A percentile compares a stretch with the other conserved stretches of the same genome.
Conservation (phyloP, 768 basidiomycete species). For the Sporobolomyces roseus region DNA sequence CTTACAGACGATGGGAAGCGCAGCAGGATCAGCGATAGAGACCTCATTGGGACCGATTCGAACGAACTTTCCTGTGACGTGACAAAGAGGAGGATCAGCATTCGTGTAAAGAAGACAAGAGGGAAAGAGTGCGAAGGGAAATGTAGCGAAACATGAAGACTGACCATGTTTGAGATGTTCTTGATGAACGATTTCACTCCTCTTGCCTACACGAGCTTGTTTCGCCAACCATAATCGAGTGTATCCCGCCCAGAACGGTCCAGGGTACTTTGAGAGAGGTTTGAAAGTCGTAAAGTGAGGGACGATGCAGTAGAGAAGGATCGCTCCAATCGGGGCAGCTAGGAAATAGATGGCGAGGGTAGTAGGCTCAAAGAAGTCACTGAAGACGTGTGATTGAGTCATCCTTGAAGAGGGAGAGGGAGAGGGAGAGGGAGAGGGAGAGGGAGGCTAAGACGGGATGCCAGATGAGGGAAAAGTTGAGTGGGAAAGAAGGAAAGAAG, state of each 20-base stretch:
- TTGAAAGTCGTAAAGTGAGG: slow-evolving; percentile 60
- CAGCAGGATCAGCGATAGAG: slow-evolving; percentile 71
- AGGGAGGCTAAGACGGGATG: not conserved
- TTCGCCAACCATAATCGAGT: slow-evolving; percentile 70
- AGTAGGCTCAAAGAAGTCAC: slow-evolving; percentile 47
- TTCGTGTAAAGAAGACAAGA: no score
- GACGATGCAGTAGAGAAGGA: slow-evolving; percentile 49
- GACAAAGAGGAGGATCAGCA: no score
- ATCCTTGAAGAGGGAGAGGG: not conserved
- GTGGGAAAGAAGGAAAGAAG: not conserved
- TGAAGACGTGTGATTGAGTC: not conserved
- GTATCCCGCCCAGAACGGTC: slow-evolving; percentile 67
- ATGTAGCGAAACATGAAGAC: not conserved
- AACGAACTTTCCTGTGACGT: slow-evolving; percentile 50
- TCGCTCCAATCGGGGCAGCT: slow-evolving; percentile 29
- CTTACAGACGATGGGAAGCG: slow-evolving; percentile 67
- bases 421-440: not conserved
- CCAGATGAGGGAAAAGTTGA: not conserved
- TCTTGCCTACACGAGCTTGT: slow-evolving; percentile 63
- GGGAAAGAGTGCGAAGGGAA: not conserved
- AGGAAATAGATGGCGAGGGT: slow-evolving; percentile 28
- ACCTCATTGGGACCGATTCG: slow-evolving; percentile 48
- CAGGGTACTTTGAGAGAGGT: slow-evolving; percentile 62
- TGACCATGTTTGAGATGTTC: slow-evolving; percentile 72
- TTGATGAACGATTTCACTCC: slow-evolving; percentile 68